Conservation (phyloP, 1,284 basidiomycete species). For the Athelia psychrophila region DNA sequence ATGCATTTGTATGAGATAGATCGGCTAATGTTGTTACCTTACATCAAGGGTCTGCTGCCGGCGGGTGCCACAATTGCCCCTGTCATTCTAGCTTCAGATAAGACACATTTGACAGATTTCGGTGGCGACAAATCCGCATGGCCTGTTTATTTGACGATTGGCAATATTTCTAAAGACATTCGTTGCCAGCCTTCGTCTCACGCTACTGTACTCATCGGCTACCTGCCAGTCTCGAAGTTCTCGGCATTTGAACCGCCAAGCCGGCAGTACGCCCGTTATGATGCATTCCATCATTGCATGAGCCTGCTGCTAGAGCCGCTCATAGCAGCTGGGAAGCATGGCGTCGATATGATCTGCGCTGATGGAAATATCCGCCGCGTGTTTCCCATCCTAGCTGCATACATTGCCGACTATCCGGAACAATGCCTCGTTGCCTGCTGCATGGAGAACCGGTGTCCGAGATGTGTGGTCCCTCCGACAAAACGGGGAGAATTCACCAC, state of each 20-base stretch:
- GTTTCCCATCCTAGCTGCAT: constrained; percentile 14
- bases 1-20: too few relatives aligned
- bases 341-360: constrained; percentile 10
- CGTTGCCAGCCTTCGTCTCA: constrained; percentile 11
- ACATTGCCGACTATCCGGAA: constrained; percentile 16
- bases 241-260: background rate
- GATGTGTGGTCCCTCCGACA: constrained; percentile 9
- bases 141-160: constrained; percentile 21
- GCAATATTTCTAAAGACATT: constrained; percentile 16
- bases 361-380: constrained; percentile 7
- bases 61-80: constrained; percentile 4
- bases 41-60: constrained; percentile 3
- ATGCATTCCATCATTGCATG: constrained; percentile 17
- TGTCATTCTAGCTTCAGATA: constrained; percentile 14
- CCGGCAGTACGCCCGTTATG: background rate
- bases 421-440: constrained; percentile 11
- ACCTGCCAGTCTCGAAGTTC: constrained; percentile 12
- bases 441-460: constrained; percentile 5
- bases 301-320: constrained; percentile 9
- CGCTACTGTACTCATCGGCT: constrained; percentile 18
- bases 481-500: background rate
- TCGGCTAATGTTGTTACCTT: too few relatives aligned
- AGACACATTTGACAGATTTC: constrained; percentile 11
- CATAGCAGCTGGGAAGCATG: constrained; percentile 4
- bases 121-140: constrained; percentile 18